These are phyloP conservation scores for Amphirosellinia nigrospora DNA, from an alignment of 495 filamentous ascomycete species.

Conservation along the genomic window DNA sequence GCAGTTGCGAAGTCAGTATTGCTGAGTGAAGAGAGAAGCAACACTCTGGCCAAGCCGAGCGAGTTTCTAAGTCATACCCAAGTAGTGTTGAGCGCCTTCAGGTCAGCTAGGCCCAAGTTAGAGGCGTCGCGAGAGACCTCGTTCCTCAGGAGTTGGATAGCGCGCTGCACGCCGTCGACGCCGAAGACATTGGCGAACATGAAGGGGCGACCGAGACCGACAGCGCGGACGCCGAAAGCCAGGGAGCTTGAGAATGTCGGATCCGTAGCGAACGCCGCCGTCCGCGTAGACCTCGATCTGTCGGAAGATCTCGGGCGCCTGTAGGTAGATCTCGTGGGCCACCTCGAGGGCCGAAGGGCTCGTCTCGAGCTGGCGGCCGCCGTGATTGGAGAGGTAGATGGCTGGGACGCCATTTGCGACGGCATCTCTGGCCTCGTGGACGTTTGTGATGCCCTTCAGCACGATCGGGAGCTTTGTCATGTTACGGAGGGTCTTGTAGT, in stretches of 20 bases:
- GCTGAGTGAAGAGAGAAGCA: too few relatives aligned
- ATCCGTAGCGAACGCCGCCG: constrained; percentile 53
- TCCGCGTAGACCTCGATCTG: constrained; percentile 51
- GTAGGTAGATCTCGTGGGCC: constrained; percentile 43
- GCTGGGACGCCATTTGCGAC: constrained; percentile 29
- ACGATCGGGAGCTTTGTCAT: constrained; percentile 38
- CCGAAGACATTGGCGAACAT: constrained; percentile 54
- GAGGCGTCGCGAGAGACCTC: constrained; percentile 48
- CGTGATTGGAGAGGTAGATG: constrained; percentile 52
- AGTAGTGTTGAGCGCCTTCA: constrained; percentile 32
- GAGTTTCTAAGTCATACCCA: constrained; percentile 1
- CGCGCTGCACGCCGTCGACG: constrained; percentile 42
- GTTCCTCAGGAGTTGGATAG: constrained; percentile 43
- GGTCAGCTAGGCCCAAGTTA: constrained; percentile 45
- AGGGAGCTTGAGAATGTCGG: constrained; percentile 53
- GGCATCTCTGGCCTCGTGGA: constrained; percentile 42
- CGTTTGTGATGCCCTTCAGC: constrained; percentile 47
- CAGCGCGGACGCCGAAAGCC: constrained; percentile 51
- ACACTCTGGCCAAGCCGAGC: neutral
- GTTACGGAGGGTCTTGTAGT: constrained; percentile 37
- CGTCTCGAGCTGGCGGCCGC: constrained; percentile 49
- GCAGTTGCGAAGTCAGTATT: neutral
- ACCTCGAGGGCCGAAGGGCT: constrained; percentile 45
- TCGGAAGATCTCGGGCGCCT: constrained; percentile 47
- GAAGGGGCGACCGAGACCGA: constrained; percentile 52